A percentile compares a stretch with the other conserved stretches of the same genome.
These are phyloP conservation scores for Chamaecyparis obtusa DNA, from an alignment of 75 land plant genomes.

Conservation along the genomic window DNA sequence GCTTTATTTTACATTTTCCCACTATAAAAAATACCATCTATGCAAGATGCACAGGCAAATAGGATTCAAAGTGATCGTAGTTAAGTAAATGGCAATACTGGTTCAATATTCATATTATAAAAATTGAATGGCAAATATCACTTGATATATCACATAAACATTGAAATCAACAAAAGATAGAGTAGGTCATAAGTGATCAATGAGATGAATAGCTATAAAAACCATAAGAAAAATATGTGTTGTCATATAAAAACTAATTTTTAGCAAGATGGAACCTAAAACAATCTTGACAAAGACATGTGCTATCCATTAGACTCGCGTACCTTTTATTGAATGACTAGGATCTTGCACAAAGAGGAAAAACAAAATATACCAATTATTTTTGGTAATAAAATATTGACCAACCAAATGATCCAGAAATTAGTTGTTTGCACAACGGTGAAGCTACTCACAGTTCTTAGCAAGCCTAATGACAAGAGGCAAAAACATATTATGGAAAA, in stretches of 20 bases:
- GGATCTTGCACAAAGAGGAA: background rate
- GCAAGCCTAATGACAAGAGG: conserved; percentile 84
- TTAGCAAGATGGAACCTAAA: background rate
- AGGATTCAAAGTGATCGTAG: background rate
- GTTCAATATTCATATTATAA: background rate
- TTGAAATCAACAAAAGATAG: background rate
- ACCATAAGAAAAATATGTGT: background rate
- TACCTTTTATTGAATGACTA: background rate
- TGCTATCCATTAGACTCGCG: background rate
- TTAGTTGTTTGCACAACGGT: background rate
- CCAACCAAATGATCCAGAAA: background rate
- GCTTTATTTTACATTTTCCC: background rate
- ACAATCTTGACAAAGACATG: background rate
- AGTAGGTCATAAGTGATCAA: background rate
- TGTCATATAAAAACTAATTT: background rate
- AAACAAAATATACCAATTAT: no score
- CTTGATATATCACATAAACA: background rate
- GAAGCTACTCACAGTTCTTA: conserved; percentile 76
- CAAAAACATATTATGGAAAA: conserved; percentile 72
- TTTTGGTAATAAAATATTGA: background rate
- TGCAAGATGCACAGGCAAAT: background rate
- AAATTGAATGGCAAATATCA: background rate
- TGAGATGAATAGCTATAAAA: background rate
- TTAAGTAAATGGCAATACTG: background rate
- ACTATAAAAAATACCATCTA: background rate